A percentile compares a stretch with the other conserved stretches of the same genome.
These are phyloP conservation scores for Sporisorium scitamineum DNA, from an alignment of 1,284 basidiomycete genomes.

Conservation along the genomic window DNA sequence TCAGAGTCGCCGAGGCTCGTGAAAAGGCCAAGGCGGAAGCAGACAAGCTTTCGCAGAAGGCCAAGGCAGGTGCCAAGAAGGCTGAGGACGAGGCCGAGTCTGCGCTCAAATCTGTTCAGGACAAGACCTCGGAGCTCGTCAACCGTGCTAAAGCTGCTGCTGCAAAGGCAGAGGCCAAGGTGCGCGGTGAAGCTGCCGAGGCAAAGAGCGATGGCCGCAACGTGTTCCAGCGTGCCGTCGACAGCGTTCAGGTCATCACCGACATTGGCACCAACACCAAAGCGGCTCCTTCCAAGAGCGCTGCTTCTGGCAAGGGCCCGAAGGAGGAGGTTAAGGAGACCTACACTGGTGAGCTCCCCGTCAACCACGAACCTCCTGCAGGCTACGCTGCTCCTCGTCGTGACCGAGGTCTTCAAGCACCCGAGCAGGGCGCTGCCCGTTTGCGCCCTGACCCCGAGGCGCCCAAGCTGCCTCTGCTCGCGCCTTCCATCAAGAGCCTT, in stretches of 20 bases:
- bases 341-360: slow-evolving; percentile 53
- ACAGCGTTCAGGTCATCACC: slow-evolving; percentile 56
- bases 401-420: slow-evolving; percentile 62
- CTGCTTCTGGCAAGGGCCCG: slow-evolving; percentile 67
- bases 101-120: slow-evolving; percentile 44
- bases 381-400: slow-evolving; percentile 49
- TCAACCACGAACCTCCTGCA: slow-evolving; percentile 57
- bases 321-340: slow-evolving; percentile 49
- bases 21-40: slow-evolving; percentile 49
- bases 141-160: slow-evolving; percentile 71
- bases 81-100: slow-evolving; percentile 67
- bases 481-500: slow-evolving; percentile 82
- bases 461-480: slow-evolving; percentile 76
- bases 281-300: slow-evolving; percentile 67
- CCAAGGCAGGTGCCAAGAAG: slow-evolving; percentile 64
- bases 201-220: slow-evolving; percentile 55
- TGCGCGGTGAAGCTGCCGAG: slow-evolving; percentile 45
- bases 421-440: slow-evolving; percentile 45
- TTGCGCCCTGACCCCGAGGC: slow-evolving; percentile 61
- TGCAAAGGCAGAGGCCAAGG: slow-evolving; percentile 70
- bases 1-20: slow-evolving; percentile 46
- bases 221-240: slow-evolving; percentile 59
- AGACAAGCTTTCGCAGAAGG: slow-evolving; percentile 45
- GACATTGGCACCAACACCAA: slow-evolving; percentile 53
- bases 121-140: slow-evolving; percentile 52